Conservation (phyloP, 2,329 filamentous ascomycete genomes). For the Blastomyces silverae region DNA sequence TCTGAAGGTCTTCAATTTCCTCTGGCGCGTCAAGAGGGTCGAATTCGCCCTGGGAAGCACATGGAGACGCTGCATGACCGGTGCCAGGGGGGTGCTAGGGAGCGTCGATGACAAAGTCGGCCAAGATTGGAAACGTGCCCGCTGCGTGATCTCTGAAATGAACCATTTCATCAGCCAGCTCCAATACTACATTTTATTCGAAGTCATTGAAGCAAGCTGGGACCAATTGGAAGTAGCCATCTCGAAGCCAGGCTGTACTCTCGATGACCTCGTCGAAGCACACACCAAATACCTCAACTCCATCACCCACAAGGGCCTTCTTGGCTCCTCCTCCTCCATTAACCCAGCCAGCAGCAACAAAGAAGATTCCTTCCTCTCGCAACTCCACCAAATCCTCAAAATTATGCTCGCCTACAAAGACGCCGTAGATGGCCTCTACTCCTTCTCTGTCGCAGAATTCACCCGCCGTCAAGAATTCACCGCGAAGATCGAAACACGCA, state of each 20-base stretch:
- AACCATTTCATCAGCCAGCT: conserved; percentile 95
- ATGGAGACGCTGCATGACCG: conserved; percentile 95
- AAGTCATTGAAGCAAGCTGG: conserved; percentile 97
- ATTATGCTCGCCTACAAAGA: conserved; percentile 93
- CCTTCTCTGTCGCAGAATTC: conserved; percentile 90
- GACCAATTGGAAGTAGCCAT: conserved; percentile 78
- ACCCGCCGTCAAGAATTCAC: conserved; percentile 80
- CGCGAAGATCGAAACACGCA: conserved; percentile 61
- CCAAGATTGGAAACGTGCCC: conserved; percentile 80
- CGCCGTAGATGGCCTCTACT: conserved; percentile 87
- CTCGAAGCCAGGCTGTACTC: conserved; percentile 74
- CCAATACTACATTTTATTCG: conserved; percentile 97
- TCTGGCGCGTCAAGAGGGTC: conserved; percentile 96
- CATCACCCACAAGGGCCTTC: conserved; percentile 91
- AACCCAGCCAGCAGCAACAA: conserved; percentile 43
- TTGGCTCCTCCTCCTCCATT: conserved; percentile 56
- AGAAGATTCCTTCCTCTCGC: conserved; percentile 77
- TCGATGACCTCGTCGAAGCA: conserved; percentile 90
- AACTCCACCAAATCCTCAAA: conserved; percentile 86
- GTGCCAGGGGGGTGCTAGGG: conserved; percentile 80
- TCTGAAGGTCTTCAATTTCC: conserved; percentile 97
- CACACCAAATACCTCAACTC: conserved; percentile 85
- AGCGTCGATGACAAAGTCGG: conserved; percentile 65
- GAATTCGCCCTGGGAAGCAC: conserved; percentile 87
- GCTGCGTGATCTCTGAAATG: conserved; percentile 91